Base-by-base conservation (phyloP, 768 basidiomycete species). In the Mycena rosella region DNA sequence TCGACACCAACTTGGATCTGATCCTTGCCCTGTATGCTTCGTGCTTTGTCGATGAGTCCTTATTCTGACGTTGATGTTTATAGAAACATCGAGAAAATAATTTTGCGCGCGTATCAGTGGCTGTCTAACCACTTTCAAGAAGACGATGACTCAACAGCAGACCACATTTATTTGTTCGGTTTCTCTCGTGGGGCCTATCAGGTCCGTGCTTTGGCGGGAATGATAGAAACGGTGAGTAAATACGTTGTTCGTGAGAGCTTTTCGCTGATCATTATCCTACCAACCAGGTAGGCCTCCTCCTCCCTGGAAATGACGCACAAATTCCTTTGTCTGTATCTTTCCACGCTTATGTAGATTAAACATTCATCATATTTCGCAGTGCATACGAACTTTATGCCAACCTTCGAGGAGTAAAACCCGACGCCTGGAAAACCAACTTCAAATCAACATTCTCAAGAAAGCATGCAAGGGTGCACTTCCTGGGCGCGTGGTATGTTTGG, bases 171-270 rank as follows among this genome's bases (percentile, higher is more conserved):
- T 5, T 20, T n/a, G n/a, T 36, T 4, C 24, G 85, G 85, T 0
- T 86, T 83, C 70, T 86, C 85, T 4, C 83, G 85, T 20, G 85
- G 85, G 3, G 84, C 83, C 27, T 85, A 83, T 69, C 85, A 85
- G 68, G 82, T 81, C 14, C 78, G 85, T 32, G 80, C 76, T 0
- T 58, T 86, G 38, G 79, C 84, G 2, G 85, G 75, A 6, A 84
- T 86, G 85, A 83, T 85, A 22, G 71, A 79, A 20, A 78, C 69
- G 53, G 85, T 83, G 45, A 14, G 65, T 10, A 24, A 48, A 14
- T 5, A 8, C 24, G 10, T 2, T 27, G 47, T 48, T 26, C 13
- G 7, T 6, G 26, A 2, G 32, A 48, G 14, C 14, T 27, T n/a
- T n/a, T n/a, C n/a, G n/a, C n/a, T 24, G 13, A 48, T 13, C 24